Percentiles rank a stretch among this genome's conserved stretches.
phyloP scores from a whole-genome alignment of 192 early-diverging fungal genomes.

The Neocallimastix lanati region DNA sequence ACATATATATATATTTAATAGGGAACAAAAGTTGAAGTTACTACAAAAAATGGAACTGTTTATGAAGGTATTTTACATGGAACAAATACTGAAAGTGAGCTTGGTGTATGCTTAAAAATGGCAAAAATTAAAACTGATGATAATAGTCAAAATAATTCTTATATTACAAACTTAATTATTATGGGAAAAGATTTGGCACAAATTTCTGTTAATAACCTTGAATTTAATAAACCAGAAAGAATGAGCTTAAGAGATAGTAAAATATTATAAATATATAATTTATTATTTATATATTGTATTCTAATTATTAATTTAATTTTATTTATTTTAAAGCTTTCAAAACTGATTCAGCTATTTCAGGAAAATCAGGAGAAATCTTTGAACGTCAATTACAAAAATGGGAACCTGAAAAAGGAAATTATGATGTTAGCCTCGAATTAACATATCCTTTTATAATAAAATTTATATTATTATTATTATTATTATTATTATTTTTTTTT shows the following conservation, averaged over 20 bases:
- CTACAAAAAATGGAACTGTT: constrained; percentile 27
- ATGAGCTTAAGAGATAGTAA: constrained; percentile 21
- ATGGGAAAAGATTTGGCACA: constrained; percentile 43
- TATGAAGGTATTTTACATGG: constrained; percentile 55
- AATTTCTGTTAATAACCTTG: constrained; percentile 26
- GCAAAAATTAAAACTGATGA: constrained; percentile 24
- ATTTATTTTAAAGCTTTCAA: constrained; percentile 26
- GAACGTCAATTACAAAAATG: constrained; percentile 78
- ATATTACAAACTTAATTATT: constrained; percentile 32
- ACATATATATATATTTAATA: too few species aligned
- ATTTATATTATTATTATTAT: too few species aligned
- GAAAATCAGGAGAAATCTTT: constrained; percentile 28
- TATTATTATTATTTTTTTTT: too few species aligned
- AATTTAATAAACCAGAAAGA: constrained; percentile 24
- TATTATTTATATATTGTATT: too few species aligned
- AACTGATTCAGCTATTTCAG: constrained; percentile 79
- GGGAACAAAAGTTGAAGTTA: constrained; percentile 46
- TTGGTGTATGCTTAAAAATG: constrained; percentile 40
- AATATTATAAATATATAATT: too few species aligned
- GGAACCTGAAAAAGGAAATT: constrained; percentile 41
- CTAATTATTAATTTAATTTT: not conserved
- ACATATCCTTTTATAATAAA: not conserved
- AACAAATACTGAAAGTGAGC: constrained; percentile 33
- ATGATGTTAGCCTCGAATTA: constrained; percentile 2
- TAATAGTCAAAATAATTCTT: constrained; percentile 13